Conservation (phyloP, 768 basidiomycete genomes). For the Suillus luteus region DNA sequence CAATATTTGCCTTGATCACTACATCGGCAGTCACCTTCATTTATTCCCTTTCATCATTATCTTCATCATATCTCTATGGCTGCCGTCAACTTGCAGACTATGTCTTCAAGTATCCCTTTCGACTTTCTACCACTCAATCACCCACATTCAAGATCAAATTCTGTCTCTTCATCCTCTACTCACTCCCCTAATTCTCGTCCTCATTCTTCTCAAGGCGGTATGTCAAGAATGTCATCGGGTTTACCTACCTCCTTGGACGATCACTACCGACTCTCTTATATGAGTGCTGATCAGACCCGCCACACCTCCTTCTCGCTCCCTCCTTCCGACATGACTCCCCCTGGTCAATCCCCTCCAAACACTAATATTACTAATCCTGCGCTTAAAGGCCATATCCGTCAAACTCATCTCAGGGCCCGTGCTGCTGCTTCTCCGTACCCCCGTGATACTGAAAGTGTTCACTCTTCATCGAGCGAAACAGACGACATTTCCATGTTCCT, state of each 20-base stretch:
- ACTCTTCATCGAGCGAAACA: conserved; percentile 87
- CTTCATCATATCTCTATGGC: conserved; percentile 47
- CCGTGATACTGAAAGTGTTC: conserved; percentile 82
- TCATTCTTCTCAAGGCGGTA: conserved; percentile 71
- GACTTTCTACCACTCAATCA: conserved; percentile 67
- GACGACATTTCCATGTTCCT: conserved; percentile 85
- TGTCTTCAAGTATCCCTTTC: conserved; percentile 65
- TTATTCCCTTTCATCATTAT: conserved; percentile 23
- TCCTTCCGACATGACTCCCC: conserved; percentile 42
- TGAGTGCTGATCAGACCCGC: conserved; percentile 45
- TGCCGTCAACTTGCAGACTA: conserved; percentile 74
- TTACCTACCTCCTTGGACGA: conserved; percentile 63
- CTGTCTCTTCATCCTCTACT: conserved; percentile 74
- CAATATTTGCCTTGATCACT: conserved; percentile 27
- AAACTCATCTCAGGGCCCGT: conserved; percentile 77
- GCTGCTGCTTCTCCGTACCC: conserved; percentile 84
- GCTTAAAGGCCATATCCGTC: conserved; percentile 75
- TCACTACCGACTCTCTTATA: conserved; percentile 69
- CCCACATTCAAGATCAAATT: conserved; percentile 76
- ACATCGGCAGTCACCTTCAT: conserved; percentile 41
- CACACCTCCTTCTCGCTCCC: conserved; percentile 48
- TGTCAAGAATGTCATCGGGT: conserved; percentile 52
- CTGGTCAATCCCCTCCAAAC: conserved; percentile 71
- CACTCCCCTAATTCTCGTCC: conserved; percentile 74
- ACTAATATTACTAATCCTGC: conserved; percentile 74